phyloP scores from a whole-genome alignment of 108 stramenopile species.

The Stephanodiscus minutulus region DNA sequence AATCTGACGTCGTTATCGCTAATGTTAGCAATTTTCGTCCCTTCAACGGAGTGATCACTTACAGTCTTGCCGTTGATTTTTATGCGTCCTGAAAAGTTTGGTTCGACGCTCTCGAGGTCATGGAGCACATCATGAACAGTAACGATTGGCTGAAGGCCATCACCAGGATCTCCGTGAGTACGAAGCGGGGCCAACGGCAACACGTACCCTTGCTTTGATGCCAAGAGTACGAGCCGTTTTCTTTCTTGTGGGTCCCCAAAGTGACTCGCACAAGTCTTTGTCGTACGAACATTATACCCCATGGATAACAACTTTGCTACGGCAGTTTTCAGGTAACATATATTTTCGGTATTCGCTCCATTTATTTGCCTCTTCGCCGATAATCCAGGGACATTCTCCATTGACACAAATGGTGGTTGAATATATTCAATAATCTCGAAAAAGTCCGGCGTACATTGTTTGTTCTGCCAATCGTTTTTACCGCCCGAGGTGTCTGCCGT shows the following conservation, averaged over 20 bases:
- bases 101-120: conserved; percentile 32
- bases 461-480: conserved; percentile 46
- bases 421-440: conserved; percentile 28
- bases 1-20: conserved; percentile 8
- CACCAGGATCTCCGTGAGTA: conserved; percentile 40
- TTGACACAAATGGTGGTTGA: conserved; percentile 37
- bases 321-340: conserved; percentile 30
- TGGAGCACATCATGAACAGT: conserved; percentile 31
- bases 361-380: neutral
- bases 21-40: conserved; percentile 2
- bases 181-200: conserved; percentile 30
- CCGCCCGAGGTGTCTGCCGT: conserved; percentile 39
- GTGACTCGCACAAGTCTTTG: conserved; percentile 15
- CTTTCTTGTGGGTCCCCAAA: conserved; percentile 61
- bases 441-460: conserved; percentile 38
- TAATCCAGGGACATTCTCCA: conserved; percentile 61
- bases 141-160: neutral
- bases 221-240: conserved; percentile 45
- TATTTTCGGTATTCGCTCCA: conserved; percentile 1
- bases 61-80: conserved; percentile 4
- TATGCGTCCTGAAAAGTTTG: conserved; percentile 15
- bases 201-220: conserved; percentile 22
- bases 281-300: conserved; percentile 40
- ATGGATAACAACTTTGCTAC: conserved; percentile 26
- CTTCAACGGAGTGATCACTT: conserved; percentile 21